Evolutionary conservation across 129 eudicot species (phyloP), one percentile per base, ranked within the genome.

Genomic region (Helianthus annuus): DNA sequence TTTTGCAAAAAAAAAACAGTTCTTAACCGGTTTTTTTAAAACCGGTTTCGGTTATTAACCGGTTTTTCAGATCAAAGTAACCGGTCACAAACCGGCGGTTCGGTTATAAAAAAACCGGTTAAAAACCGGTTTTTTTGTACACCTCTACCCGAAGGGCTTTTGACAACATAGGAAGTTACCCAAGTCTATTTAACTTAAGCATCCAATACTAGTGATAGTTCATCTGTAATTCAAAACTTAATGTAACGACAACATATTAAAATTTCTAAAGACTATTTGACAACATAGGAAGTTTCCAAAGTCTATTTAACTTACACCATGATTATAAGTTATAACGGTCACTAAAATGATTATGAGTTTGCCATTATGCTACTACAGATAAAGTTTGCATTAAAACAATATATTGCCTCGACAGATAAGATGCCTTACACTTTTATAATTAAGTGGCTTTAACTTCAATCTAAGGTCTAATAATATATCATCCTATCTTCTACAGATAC

Each of bases 121-220:
- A n/a, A n/a, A n/a, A n/a, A n/a, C n/a, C n/a, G n/a, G n/a, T n/a
- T n/a, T n/a, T n/a, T n/a, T n/a, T n/a, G n/a, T n/a, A n/a, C n/a
- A n/a, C n/a, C n/a, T n/a, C n/a, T n/a, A n/a, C 36, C 36, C 36
- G 36, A 32, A 32, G 36, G 4, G 36, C 36, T 32, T 32, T 32
- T 32, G 36, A 32, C 36, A 32, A 32, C 36, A 32, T 32, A 32
- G 46, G 2, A 6, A 54, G 38, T 17, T 36, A 14, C n/a, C 44
- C 34, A 19, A 62, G 16, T 40, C 63, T 4, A 14, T 14, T 54
- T 64, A 40, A 19, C 8, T 74, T 38, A 9, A 39, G 17, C 65
- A 74, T 51, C 71, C 71, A 38, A 53, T 57, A n/a, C 29, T 24
- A 57, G 42, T 10, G 5, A 56, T 34, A 56, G 27, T 56, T 49